These are phyloP conservation scores for Termitomyces sp. DNA, from an alignment of 768 basidiomycete genomes.

Conservation along the genomic window DNA sequence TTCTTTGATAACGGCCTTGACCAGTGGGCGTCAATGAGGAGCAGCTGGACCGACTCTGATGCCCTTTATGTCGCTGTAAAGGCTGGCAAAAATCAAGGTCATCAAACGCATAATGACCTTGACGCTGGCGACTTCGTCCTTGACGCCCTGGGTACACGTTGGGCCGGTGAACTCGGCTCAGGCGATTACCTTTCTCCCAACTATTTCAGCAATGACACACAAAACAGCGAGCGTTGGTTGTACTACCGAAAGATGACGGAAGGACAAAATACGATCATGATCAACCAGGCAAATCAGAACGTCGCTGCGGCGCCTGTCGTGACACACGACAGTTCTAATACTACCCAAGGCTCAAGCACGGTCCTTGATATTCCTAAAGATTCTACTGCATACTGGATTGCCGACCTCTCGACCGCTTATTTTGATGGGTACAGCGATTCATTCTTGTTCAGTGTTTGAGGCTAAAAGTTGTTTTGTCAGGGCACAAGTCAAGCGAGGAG, in stretches of 20 bases:
- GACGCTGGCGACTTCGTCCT: conserved; percentile 95
- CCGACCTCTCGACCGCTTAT: conserved; percentile 78
- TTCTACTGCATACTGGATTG: conserved; percentile 81
- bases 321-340: conserved; percentile 48
- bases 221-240: conserved; percentile 72
- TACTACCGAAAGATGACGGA: conserved; percentile 98
- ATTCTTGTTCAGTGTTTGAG: not conserved
- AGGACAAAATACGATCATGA: conserved; percentile 92
- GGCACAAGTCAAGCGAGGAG: conserved; percentile 76
- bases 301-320: conserved; percentile 63
- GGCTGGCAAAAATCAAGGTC: conserved; percentile 73
- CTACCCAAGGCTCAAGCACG: conserved; percentile 82
- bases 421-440: conserved; percentile 54
- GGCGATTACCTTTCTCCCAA: conserved; percentile 70
- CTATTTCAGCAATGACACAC: conserved; percentile 78
- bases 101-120: conserved; percentile 94
- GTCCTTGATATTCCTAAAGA: conserved; percentile 56
- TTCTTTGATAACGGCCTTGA: conserved; percentile 71
- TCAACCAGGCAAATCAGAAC: conserved; percentile 76
- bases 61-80: conserved; percentile 88
- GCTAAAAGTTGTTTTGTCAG: conserved; percentile 27
- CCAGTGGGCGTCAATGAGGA: conserved; percentile 90
- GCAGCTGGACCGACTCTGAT: conserved; percentile 85
- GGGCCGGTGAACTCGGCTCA: conserved; percentile 93
- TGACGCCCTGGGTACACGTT: conserved; percentile 89